A percentile compares a stretch with the other conserved stretches of the same genome.
Conservation (phyloP, 495 filamentous ascomycete species). For the Oidiodendron maius region DNA sequence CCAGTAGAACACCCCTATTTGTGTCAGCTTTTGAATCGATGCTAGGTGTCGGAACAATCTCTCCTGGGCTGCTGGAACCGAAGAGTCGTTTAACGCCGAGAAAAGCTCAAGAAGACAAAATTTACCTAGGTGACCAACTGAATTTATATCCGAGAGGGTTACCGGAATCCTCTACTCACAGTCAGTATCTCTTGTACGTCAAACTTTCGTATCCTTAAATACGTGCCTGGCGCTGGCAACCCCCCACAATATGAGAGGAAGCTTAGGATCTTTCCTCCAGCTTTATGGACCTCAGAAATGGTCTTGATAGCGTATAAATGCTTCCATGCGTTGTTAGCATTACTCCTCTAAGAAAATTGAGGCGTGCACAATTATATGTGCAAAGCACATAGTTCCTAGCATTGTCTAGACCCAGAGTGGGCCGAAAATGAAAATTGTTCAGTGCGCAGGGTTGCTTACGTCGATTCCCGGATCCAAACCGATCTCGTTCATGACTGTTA, state of each 20-base stretch:
- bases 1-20: conserved; percentile 86
- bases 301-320: conserved; percentile 87
- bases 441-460: no score
- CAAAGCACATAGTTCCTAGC: no score
- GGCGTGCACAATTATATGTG: no score
- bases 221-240: conserved; percentile 69
- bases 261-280: conserved; percentile 76
- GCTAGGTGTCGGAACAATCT: no score
- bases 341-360: conserved; percentile 55
- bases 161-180: conserved; percentile 76
- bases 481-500: conserved; percentile 98
- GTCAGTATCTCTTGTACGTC: no score
- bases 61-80: no score
- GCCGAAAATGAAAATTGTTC: no score
- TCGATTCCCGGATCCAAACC: conserved; percentile 36
- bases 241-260: conserved; percentile 92
- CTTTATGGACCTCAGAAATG: conserved; percentile 47
- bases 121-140: conserved; percentile 50
- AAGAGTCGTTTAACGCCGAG: no score
- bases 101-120: background rate
- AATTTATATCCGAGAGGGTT: conserved; percentile 98
- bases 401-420: no score
- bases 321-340: conserved; percentile 58
- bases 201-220: no score
- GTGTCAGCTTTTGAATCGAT: no score